phyloP scores from a whole-genome alignment of 495 filamentous ascomycete genomes.

The Lindgomyces ingoldianus region DNA sequence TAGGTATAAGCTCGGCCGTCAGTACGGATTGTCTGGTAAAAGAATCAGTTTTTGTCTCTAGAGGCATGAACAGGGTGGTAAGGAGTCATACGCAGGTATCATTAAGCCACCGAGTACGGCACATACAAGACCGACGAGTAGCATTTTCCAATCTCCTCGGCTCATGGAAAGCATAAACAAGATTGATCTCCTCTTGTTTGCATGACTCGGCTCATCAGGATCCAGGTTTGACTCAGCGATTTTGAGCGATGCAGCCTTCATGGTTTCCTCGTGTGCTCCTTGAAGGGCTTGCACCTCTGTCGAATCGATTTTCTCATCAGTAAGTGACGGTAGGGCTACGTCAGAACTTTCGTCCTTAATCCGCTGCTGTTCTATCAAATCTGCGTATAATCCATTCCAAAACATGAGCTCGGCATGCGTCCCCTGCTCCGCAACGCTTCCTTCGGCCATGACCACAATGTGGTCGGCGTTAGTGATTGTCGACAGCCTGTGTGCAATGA shows the following conservation, averaged over 20 bases:
- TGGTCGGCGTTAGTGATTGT: slow-evolving; percentile 93
- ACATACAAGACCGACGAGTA: not conserved
- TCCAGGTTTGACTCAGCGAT: not conserved
- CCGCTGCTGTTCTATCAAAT: slow-evolving; percentile 59
- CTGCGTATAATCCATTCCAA: slow-evolving; percentile 63
- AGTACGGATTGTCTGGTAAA: not conserved
- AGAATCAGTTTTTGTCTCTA: not conserved
- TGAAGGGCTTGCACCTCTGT: slow-evolving; percentile 3
- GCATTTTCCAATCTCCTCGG: not conserved
- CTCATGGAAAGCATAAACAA: not conserved
- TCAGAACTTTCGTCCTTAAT: not conserved
- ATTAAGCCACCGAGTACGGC: not conserved
- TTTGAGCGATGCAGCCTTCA: slow-evolving; percentile 3
- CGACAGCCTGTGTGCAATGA: slow-evolving; percentile 90
- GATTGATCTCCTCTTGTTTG: slow-evolving; percentile 1
- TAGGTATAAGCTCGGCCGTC: not conserved
- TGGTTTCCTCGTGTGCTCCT: slow-evolving; percentile 2
- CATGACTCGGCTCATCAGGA: not conserved
- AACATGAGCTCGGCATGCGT: slow-evolving; percentile 71
- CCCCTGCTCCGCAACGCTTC: slow-evolving; percentile 82
- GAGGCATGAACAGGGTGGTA: not conserved
- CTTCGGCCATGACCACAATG: slow-evolving; percentile 86
- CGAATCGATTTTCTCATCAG: slow-evolving; percentile 7
- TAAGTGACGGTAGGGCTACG: not conserved
- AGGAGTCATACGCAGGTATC: not conserved